phyloP scores from a whole-genome alignment of 2,329 filamentous ascomycete species.

The Colletotrichum graminicola region DNA sequence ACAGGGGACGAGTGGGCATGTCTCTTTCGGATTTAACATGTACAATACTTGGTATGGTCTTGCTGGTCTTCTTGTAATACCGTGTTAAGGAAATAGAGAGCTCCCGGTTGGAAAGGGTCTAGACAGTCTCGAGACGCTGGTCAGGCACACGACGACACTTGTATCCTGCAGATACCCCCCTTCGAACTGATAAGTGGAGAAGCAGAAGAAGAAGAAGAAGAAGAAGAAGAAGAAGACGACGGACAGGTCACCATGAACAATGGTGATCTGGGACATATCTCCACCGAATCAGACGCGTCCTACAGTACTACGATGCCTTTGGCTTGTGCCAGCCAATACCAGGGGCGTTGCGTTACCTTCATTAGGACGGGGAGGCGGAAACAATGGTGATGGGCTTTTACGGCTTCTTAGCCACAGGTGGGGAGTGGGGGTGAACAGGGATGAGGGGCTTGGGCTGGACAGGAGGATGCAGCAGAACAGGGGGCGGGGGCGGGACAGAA shows the following conservation, averaged over 20 bases:
- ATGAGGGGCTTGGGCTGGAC: neutral
- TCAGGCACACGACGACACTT: slow-evolving; percentile 6
- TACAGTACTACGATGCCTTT: neutral
- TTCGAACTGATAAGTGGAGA: neutral
- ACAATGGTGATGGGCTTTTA: slow-evolving; percentile 5
- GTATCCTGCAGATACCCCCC: slow-evolving; percentile 5
- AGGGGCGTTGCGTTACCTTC: slow-evolving; percentile 29
- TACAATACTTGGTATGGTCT: neutral
- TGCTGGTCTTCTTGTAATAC: neutral
- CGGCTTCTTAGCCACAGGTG: slow-evolving; percentile 9
- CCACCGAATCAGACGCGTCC: slow-evolving; percentile 17
- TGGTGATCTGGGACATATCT: neutral
- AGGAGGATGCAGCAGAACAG: neutral
- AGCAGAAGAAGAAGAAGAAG: neutral
- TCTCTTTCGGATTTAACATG: neutral
- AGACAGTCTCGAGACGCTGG: neutral
- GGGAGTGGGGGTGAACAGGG: neutral
- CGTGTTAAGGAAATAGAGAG: slow-evolving; percentile 3
- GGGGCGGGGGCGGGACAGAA: neutral
- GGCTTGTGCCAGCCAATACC: slow-evolving; percentile 23
- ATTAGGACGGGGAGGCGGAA: slow-evolving; percentile 22
- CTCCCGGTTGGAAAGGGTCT: slow-evolving; percentile 2
- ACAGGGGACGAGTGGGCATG: neutral
- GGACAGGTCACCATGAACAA: slow-evolving; percentile 3
- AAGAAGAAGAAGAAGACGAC: neutral